Conservation (phyloP, 2,329 filamentous ascomycete species). For the Clarireedia sp. region DNA sequence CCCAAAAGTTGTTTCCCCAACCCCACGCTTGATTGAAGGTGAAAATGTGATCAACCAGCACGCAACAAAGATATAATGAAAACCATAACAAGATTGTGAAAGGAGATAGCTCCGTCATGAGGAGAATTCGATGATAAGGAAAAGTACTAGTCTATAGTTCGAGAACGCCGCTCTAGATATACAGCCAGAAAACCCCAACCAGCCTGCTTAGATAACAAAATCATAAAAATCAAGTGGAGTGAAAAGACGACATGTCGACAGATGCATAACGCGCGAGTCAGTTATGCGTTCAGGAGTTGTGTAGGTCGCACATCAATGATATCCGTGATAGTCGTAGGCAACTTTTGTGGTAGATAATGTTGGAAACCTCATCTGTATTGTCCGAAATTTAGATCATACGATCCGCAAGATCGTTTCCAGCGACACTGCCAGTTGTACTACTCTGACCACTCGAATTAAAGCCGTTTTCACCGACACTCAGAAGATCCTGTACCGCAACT, state of each 20-base stretch:
- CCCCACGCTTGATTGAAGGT: no score
- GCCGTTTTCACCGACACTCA: constrained; percentile 51
- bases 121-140: neutral
- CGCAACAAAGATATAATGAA: no score
- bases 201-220: constrained; percentile 2
- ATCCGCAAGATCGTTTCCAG: constrained; percentile 61
- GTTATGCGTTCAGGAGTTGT: neutral
- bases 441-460: constrained; percentile 67
- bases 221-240: neutral
- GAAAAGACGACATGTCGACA: neutral
- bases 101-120: no score
- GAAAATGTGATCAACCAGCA: no score
- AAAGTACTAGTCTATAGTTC: constrained; percentile 8
- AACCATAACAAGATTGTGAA: no score
- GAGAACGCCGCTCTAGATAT: constrained; percentile 5
- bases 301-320: neutral
- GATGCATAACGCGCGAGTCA: neutral
- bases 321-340: neutral
- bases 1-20: no score
- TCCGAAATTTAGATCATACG: constrained; percentile 31
- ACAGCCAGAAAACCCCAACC: constrained; percentile 5
- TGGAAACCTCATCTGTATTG: neutral
- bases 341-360: neutral
- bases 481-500: constrained; percentile 76
- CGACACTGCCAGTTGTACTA: constrained; percentile 69